Evolutionary conservation across 768 basidiomycete species (phyloP).

Genomic region (Gloeophyllum trabeum): DNA sequence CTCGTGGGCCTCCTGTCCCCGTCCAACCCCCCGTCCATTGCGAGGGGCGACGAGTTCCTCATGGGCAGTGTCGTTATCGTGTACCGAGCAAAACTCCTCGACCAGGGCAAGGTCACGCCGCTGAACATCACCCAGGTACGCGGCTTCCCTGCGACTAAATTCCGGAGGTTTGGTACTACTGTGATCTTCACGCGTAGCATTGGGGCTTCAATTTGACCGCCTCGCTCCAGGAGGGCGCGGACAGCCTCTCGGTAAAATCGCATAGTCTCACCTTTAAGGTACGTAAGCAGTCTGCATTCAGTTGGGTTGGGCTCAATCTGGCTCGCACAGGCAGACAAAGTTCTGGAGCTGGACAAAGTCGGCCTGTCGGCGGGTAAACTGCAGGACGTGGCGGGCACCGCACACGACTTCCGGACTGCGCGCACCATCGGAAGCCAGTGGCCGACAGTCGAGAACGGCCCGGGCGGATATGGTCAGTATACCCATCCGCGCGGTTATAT

Average conservation of each 20-base stretch:
- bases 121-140: slow-evolving; percentile 68
- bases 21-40: slow-evolving; percentile 13
- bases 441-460: slow-evolving; percentile 21
- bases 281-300: slow-evolving; percentile 8
- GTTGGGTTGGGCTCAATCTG: background rate
- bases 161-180: too few species aligned
- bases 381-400: slow-evolving; percentile 30
- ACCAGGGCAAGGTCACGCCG: slow-evolving; percentile 46
- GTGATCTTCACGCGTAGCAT: too few species aligned
- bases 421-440: slow-evolving; percentile 47
- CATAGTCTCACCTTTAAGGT: slow-evolving; percentile 32
- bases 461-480: slow-evolving; percentile 48
- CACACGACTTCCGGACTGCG: slow-evolving; percentile 32
- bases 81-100: slow-evolving; percentile 57
- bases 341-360: slow-evolving; percentile 38
- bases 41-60: slow-evolving; percentile 29
- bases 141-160: too few species aligned
- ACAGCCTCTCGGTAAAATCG: slow-evolving; percentile 37
- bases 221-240: slow-evolving; percentile 33
- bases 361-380: slow-evolving; percentile 43
- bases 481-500: slow-evolving; percentile 2
- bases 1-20: slow-evolving; percentile 19
- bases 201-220: slow-evolving; percentile 80
- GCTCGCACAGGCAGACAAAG: slow-evolving; percentile 34
- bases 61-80: slow-evolving; percentile 59